These are phyloP conservation scores for Abrus precatorius DNA, from an alignment of 306 rosid genomes.

Conservation along the genomic window DNA sequence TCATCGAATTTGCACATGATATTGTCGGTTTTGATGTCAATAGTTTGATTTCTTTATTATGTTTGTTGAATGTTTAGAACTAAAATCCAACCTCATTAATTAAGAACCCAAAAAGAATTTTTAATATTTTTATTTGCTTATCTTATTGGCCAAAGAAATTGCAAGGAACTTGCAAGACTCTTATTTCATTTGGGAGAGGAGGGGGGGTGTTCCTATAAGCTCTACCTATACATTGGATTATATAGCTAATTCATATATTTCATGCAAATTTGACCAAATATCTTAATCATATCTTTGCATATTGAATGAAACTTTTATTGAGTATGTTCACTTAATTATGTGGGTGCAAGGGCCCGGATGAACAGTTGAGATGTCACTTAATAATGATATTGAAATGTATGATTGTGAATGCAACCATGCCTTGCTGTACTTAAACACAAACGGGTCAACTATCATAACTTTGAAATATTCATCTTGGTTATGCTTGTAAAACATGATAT, in stretches of 20 bases:
- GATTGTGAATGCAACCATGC: constrained; percentile 46
- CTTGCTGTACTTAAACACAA: constrained; percentile 33
- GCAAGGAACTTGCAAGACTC: constrained; percentile 24
- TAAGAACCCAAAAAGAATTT: background rate
- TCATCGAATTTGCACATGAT: constrained; percentile 62
- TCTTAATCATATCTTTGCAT: constrained; percentile 11
- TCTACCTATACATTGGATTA: constrained; percentile 39
- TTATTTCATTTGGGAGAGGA: background rate
- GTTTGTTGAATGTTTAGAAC: constrained; percentile 35
- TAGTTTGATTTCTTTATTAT: constrained; percentile 27
- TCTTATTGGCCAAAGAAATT: constrained; percentile 35
- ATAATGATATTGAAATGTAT: constrained; percentile 26
- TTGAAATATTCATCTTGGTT: constrained; percentile 29
- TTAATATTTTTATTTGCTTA: constrained; percentile 26
- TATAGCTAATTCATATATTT: constrained; percentile 1
- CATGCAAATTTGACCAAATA: constrained; percentile 36
- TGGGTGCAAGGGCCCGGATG: constrained; percentile 1
- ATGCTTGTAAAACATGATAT: background rate
- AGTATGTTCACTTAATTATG: constrained; percentile 33
- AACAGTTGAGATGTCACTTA: constrained; percentile 47
- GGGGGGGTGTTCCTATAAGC: background rate
- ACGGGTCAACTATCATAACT: constrained; percentile 29
- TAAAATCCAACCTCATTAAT: constrained; percentile 19
- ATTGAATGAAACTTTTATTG: constrained; percentile 34
- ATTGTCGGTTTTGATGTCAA: constrained; percentile 60